Conservation (phyloP, 805 yeast genomes). For the Yarrowia porcina region DNA sequence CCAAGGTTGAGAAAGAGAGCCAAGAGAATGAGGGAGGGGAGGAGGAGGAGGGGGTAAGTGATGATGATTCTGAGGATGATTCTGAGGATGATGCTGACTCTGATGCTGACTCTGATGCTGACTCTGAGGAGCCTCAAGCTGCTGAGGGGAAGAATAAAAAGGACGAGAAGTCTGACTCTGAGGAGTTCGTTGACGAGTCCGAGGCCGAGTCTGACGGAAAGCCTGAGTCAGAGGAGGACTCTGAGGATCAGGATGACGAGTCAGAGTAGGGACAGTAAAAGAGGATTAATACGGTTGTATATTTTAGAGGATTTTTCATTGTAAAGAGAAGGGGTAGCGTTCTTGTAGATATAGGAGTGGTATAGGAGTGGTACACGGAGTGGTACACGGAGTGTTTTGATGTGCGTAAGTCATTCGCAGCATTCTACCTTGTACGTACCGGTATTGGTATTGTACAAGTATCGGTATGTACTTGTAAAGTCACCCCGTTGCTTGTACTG, state of each 20-base stretch:
- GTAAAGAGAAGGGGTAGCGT: too few species aligned
- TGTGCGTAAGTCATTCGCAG: too few species aligned
- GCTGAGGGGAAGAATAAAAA: neutral
- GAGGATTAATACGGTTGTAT: neutral
- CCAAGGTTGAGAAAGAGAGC: conserved; percentile 33
- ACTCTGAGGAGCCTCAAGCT: neutral
- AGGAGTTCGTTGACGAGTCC: neutral
- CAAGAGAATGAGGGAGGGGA: conserved; percentile 40
- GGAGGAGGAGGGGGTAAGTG: neutral
- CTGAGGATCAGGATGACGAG: conserved; percentile 5
- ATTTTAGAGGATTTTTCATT: neutral
- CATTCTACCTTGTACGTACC: too few species aligned
- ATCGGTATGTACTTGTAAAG: too few species aligned
- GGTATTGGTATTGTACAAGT: too few species aligned
- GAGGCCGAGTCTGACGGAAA: neutral
- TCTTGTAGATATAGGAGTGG: neutral
- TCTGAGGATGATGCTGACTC: neutral
- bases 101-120: neutral
- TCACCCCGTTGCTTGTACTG: too few species aligned
- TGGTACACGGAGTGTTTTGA: too few species aligned
- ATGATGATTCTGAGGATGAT: neutral
- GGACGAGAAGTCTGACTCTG: neutral
- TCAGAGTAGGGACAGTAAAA: neutral
- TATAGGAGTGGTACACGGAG: neutral
- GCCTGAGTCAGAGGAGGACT: conserved; percentile 5